Base-by-base conservation (phyloP, 1,284 basidiomycete species). In the Caloboletus firmus region DNA sequence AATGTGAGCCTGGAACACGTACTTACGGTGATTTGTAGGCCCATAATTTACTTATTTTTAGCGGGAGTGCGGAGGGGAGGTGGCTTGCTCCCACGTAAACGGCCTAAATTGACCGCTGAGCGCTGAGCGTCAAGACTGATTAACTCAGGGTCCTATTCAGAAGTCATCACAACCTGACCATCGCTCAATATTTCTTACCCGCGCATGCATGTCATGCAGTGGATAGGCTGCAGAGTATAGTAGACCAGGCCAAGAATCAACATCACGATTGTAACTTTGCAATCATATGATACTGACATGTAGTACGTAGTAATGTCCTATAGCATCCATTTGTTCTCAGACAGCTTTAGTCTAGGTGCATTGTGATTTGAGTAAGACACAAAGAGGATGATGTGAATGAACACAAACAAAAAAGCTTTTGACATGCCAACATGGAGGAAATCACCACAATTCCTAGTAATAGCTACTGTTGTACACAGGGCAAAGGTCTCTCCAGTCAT, bases 401-500 rank as follows among this genome's bases (percentile, higher is more conserved):
- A 9, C 11, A 10, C 2, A 3, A 20, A 20, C 10, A n/a, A 1
- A 4, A 1, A 34, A 17, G 4, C 5, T 4, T 18, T 41, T 5
- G 12, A 20, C 4, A 30, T 28, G 28, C 24, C 24, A 24, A 12
- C 35, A 31, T 15, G 9, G 7, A 22, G 10, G 18, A 4, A 15
- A n/a, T 52, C n/a, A 34, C 4, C 18, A 28, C 15, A 17, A 10
- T 20, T 12, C 13, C 8, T 7, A 10, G 28, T 10, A 10, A 12
- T 20, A 18, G 31, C 20, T 46, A 7, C 15, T 39, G 41, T 62
- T 39, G 30, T 63, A 62, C 9, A 15, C 6, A 2, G 63, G 58
- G 40, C 61, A 62, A 22, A 62, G 61, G 17, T 48, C n/a, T 39
- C 12, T 48, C 61, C 61, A 62, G 2, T 51, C 42, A 22, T 50